Evolutionary conservation across 495 filamentous ascomycete genomes (phyloP).

Genomic region (Penicillium paradoxum): DNA sequence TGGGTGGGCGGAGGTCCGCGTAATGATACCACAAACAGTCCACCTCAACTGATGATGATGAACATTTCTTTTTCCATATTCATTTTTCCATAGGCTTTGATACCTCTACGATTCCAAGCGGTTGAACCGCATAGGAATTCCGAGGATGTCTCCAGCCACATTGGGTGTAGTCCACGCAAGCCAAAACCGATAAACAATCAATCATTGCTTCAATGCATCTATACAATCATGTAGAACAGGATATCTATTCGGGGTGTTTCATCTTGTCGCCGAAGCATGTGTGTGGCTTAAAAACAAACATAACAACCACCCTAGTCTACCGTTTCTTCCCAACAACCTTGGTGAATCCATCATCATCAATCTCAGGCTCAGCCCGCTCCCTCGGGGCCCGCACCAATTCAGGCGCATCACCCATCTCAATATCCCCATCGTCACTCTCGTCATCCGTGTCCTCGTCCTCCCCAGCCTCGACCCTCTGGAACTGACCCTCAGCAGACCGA

Average conservation of each 20-base stretch:
- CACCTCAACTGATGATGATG: slow-evolving; percentile 40
- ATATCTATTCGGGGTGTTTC: slow-evolving; percentile 7
- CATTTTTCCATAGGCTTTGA: slow-evolving; percentile 18
- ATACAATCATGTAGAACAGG: slow-evolving; percentile 2
- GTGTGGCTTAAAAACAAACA: neutral
- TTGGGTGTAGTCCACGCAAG: neutral
- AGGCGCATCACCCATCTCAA: slow-evolving; percentile 74
- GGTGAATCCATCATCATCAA: slow-evolving; percentile 95
- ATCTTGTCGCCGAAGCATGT: neutral
- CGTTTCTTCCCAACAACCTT: slow-evolving; percentile 69
- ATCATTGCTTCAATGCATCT: slow-evolving; percentile 2
- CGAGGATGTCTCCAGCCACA: neutral
- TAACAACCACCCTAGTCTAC: slow-evolving; percentile 18
- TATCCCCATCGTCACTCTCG: slow-evolving; percentile 57
- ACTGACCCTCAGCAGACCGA: slow-evolving; percentile 48
- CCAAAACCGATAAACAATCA: neutral
- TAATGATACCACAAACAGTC: slow-evolving; percentile 22
- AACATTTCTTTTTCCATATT: slow-evolving; percentile 22
- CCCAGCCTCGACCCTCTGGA: slow-evolving; percentile 51
- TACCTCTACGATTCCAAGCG: slow-evolving; percentile 22
- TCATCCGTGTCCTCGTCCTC: slow-evolving; percentile 54
- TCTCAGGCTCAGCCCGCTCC: slow-evolving; percentile 65
- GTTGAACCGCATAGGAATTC: slow-evolving; percentile 5
- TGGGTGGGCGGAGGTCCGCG: slow-evolving; percentile 22
- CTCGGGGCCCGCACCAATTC: slow-evolving; percentile 50